A percentile compares a stretch with the other conserved stretches of the same genome.
Evolutionary conservation across 257 asterid genomes (phyloP).

Genomic region (Nicotiana tabacum): DNA sequence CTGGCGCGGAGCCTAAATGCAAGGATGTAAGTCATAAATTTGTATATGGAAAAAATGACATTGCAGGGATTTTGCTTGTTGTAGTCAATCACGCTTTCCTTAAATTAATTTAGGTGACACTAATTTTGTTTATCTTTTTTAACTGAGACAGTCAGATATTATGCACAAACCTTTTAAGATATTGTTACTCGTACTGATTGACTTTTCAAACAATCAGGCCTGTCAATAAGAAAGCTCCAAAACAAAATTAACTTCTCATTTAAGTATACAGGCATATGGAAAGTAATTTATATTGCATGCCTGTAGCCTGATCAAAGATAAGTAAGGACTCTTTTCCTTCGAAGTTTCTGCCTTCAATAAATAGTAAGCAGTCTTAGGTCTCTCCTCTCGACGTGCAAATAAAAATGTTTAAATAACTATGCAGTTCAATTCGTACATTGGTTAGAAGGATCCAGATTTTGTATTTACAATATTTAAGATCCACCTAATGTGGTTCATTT

Average conservation of each 20-base stretch:
- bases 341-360: neutral
- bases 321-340: no score
- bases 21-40: slow-evolving; percentile 29
- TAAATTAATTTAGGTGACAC: neutral
- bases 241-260: neutral
- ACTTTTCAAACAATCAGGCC: neutral
- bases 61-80: neutral
- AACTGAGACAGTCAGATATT: neutral
- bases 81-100: neutral
- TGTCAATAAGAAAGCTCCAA: neutral
- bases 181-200: neutral
- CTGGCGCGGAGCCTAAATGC: slow-evolving; percentile 30
- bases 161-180: neutral
- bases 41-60: neutral
- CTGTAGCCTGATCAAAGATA: neutral
- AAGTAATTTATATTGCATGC: neutral
- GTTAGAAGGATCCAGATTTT: neutral
- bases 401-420: neutral
- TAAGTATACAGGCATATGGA: neutral
- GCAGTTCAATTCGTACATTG: neutral
- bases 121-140: neutral
- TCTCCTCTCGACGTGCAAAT: no score
- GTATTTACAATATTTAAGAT: no score
- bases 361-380: neutral
- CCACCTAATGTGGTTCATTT: neutral